These are phyloP conservation scores for Telopea speciosissima DNA, from an alignment of 177 flowering plant species.

Conservation along the genomic window DNA sequence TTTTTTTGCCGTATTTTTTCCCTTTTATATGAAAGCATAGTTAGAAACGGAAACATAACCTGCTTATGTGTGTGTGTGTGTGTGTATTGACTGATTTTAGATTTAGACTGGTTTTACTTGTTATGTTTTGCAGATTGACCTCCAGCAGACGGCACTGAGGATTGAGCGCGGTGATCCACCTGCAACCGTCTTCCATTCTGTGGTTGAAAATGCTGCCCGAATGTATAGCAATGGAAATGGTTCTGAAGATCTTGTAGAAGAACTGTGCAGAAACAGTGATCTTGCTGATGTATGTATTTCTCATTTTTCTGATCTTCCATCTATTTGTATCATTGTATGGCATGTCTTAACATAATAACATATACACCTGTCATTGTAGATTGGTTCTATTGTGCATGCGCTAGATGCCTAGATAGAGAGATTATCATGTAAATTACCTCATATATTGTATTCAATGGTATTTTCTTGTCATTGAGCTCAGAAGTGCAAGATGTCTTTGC, in stretches of 20 bases:
- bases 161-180: slow-evolving; percentile 48
- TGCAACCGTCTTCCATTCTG: slow-evolving; percentile 44
- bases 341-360: not conserved
- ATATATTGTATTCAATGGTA: not conserved
- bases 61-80: not conserved
- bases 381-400: not conserved
- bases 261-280: slow-evolving; percentile 41
- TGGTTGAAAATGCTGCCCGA: slow-evolving; percentile 44
- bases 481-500: not conserved
- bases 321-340: not conserved
- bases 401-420: too few relatives aligned
- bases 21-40: not conserved
- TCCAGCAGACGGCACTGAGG: slow-evolving; percentile 35
- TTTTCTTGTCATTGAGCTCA: not conserved
- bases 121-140: slow-evolving; percentile 34
- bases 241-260: slow-evolving; percentile 37
- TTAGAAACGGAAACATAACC: not conserved
- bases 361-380: not conserved
- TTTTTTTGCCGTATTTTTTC: too few relatives aligned
- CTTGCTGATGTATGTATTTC: slow-evolving; percentile 47
- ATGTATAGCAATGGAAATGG: slow-evolving; percentile 20
- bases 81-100: not conserved
- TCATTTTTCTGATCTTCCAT: not conserved
- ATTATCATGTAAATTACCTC: not conserved
- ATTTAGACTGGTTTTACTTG: not conserved